These are phyloP conservation scores for Punctularia strigosozonata DNA, from an alignment of 768 basidiomycete genomes.

Conservation along the genomic window DNA sequence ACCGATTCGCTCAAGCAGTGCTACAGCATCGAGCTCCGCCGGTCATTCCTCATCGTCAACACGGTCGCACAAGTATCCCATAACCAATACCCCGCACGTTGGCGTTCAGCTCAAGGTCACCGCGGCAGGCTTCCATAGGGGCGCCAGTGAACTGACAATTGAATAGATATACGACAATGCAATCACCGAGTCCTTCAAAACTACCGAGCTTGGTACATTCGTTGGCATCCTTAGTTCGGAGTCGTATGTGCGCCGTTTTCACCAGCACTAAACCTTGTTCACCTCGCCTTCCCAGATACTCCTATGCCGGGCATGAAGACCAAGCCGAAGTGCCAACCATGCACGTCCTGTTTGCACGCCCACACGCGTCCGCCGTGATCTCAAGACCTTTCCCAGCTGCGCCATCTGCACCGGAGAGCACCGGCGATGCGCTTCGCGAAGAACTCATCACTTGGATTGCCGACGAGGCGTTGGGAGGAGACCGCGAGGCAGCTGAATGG, in stretches of 20 bases:
- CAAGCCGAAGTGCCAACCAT: conserved; percentile 44
- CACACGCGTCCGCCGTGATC: conserved; percentile 27
- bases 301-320: conserved; percentile 23
- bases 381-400: conserved; percentile 29
- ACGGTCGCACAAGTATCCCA: conserved; percentile 54
- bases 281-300: not conserved
- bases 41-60: too few species aligned
- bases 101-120: conserved; percentile 72
- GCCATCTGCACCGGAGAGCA: conserved; percentile 12
- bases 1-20: not conserved
- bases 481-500: conserved; percentile 64
- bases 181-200: conserved; percentile 33
- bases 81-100: conserved; percentile 40
- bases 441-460: conserved; percentile 69
- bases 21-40: not conserved
- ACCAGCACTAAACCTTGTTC: not conserved
- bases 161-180: conserved; percentile 46
- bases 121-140: too few species aligned
- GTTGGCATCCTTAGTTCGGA: conserved; percentile 65
- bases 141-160: conserved; percentile 6
- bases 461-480: conserved; percentile 54
- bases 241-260: conserved; percentile 29
- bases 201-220: conserved; percentile 56
- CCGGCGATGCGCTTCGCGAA: conserved; percentile 26
- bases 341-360: conserved; percentile 49